Conservation (phyloP, 2,329 filamentous ascomycete species). For the Cordyceps javanica region DNA sequence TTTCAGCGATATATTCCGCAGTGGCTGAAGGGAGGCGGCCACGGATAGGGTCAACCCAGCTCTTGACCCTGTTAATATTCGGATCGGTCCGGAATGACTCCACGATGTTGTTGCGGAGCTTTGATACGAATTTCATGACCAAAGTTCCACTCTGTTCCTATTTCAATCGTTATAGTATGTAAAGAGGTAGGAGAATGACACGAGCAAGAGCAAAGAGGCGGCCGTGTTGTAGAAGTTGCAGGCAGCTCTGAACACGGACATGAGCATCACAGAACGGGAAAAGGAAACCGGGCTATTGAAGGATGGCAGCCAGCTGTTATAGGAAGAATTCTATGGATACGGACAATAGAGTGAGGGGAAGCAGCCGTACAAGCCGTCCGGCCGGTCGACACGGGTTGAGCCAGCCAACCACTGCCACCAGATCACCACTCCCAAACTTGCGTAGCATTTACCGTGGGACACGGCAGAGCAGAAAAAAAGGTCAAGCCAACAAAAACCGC, state of each 20-base stretch:
- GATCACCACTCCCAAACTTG: not conserved
- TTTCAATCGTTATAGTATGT: not conserved
- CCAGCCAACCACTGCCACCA: not conserved
- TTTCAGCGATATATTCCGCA: slow-evolving; percentile 51
- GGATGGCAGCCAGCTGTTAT: slow-evolving; percentile 2
- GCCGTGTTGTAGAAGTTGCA: not conserved
- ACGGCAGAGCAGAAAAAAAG: not conserved
- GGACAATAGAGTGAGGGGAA: not conserved
- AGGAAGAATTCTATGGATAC: not conserved
- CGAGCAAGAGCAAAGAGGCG: not conserved
- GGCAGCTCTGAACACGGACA: not conserved
- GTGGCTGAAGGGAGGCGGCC: slow-evolving; percentile 43
- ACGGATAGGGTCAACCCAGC: slow-evolving; percentile 20
- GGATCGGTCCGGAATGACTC: slow-evolving; percentile 21
- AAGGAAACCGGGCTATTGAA: not conserved
- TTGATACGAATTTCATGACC: slow-evolving; percentile 18
- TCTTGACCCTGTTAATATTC: slow-evolving; percentile 21
- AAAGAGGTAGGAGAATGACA: not conserved
- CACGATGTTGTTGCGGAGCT: slow-evolving; percentile 16
- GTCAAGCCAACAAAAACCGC: not conserved
- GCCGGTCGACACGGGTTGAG: not conserved
- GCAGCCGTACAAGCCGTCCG: not conserved
- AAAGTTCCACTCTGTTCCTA: not conserved
- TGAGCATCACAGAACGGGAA: not conserved
- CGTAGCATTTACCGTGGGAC: not conserved